Percentiles rank a stretch among this genome's conserved stretches.
Evolutionary conservation across 2,329 filamentous ascomycete genomes (phyloP).

Genomic region (Truncatella angustata): DNA sequence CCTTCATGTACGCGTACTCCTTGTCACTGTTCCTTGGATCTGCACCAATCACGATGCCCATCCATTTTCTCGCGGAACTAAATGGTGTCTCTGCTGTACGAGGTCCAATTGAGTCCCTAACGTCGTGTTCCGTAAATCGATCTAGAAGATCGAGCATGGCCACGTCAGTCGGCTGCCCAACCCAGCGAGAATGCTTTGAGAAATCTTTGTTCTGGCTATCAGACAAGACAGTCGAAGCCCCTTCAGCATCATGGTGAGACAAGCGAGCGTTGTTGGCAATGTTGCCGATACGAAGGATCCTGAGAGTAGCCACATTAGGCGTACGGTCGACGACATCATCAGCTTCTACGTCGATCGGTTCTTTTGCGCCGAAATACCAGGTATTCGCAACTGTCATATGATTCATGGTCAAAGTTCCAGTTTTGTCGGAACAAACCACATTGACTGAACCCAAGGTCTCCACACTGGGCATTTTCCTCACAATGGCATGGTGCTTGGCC

Average conservation of each 20-base stretch:
- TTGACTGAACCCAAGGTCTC: constrained; percentile 98
- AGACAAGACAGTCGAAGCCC: constrained; percentile 78
- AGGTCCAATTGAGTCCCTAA: constrained; percentile 79
- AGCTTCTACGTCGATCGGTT: constrained; percentile 50
- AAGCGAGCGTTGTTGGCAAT: constrained; percentile 93
- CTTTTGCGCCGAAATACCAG: constrained; percentile 80
- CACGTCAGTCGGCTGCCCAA: constrained; percentile 94
- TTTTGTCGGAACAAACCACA: constrained; percentile 99
- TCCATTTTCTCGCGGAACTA: constrained; percentile 97
- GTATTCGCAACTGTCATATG: constrained; percentile 98
- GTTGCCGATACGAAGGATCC: constrained; percentile 87
- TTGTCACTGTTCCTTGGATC: constrained; percentile 58
- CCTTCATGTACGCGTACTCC: constrained; percentile 93
- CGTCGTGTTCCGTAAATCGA: constrained; percentile 85
- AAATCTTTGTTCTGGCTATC: constrained; percentile 72
- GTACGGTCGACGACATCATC: constrained; percentile 54
- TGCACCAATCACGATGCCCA: constrained; percentile 84
- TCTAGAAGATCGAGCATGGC: constrained; percentile 95
- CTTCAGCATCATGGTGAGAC: constrained; percentile 54
- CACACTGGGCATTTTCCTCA: constrained; percentile 92
- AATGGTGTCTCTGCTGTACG: constrained; percentile 87
- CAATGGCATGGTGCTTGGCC: constrained; percentile 93
- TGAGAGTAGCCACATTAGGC: constrained; percentile 71
- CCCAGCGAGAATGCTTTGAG: constrained; percentile 78
- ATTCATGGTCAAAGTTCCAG: constrained; percentile 91